phyloP scores from a whole-genome alignment of 441 rosid species.

The Croton laevigatus region DNA sequence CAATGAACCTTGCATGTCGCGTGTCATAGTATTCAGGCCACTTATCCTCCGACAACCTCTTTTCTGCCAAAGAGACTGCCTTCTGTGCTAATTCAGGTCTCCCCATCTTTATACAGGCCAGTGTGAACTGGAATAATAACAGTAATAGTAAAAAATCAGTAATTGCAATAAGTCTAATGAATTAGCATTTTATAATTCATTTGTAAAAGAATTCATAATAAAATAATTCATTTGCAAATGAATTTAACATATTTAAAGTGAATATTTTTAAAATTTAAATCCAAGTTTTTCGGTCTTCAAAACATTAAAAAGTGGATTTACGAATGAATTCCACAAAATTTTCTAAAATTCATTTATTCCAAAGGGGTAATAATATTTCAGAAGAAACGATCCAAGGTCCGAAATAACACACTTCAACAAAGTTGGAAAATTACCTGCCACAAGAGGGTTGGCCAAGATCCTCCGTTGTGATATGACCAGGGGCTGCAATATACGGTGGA shows the following conservation, averaged over 20 bases:
- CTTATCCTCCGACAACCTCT: conserved; percentile 35
- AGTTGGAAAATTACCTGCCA: conserved; percentile 37
- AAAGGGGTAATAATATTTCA: too few species aligned
- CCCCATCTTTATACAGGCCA: conserved; percentile 51
- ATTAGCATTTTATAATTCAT: too few species aligned
- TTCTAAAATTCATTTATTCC: too few species aligned
- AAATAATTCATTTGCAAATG: too few species aligned
- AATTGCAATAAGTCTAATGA: too few species aligned
- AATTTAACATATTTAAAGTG: too few species aligned
- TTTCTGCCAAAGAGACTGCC: conserved; percentile 44
- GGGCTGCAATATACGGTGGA: conserved; percentile 48
- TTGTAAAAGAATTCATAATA: too few species aligned
- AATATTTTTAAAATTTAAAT: too few species aligned
- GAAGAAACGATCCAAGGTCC: not conserved
- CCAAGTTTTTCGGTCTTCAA: too few species aligned
- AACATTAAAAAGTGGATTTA: too few species aligned
- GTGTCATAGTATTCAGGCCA: conserved; percentile 65
- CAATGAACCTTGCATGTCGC: conserved; percentile 41
- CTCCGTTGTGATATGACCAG: conserved; percentile 97
- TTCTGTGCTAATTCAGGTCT: conserved; percentile 42
- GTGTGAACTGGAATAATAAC: conserved; percentile 38
- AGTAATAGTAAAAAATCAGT: too few species aligned
- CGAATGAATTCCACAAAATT: too few species aligned
- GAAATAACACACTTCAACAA: not conserved
- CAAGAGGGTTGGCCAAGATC: conserved; percentile 93